Conservation (phyloP, 2,329 filamentous ascomycete genomes). For the Talaromyces sp. region DNA sequence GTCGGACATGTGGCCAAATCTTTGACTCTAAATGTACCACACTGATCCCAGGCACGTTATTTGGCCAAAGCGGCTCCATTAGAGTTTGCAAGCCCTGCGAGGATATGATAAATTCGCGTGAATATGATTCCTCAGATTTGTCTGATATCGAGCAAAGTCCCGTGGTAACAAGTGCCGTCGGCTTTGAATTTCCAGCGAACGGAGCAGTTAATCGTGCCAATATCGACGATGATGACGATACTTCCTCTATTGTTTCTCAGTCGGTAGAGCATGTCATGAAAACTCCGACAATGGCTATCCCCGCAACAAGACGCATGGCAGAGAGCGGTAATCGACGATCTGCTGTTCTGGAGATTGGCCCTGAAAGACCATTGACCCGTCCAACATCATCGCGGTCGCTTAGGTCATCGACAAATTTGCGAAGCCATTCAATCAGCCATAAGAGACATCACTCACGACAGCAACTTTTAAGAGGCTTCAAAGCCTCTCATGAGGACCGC, state of each 20-base stretch:
- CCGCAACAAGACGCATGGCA: constrained; percentile 59
- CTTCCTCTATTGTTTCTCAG: constrained; percentile 42
- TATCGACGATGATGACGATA: constrained; percentile 41
- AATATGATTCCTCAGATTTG: constrained; percentile 87
- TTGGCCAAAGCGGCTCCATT: constrained; percentile 78
- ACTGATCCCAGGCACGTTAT: constrained; percentile 79
- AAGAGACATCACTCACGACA: constrained; percentile 84
- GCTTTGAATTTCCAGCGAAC: constrained; percentile 17
- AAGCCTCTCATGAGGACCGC: constrained; percentile 66
- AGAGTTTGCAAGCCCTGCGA: constrained; percentile 92
- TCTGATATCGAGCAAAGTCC: constrained; percentile 67
- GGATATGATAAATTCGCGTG: constrained; percentile 80
- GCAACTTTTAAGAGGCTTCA: constrained; percentile 73
- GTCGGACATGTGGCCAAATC: constrained; percentile 91
- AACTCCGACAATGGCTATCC: constrained; percentile 60
- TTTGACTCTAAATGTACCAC: constrained; percentile 96
- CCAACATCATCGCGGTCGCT: constrained; percentile 91
- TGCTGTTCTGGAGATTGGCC: constrained; percentile 83
- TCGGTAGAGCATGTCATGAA: constrained; percentile 42
- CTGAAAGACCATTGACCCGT: constrained; percentile 69
- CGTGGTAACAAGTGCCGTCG: constrained; percentile 42
- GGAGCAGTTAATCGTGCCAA: constrained; percentile 49
- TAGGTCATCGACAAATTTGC: constrained; percentile 63
- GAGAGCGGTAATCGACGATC: constrained; percentile 80
- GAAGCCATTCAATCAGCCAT: constrained; percentile 75